Conservation (phyloP, 2,329 filamentous ascomycete genomes). For the Ascochyta viciae-villosae region DNA sequence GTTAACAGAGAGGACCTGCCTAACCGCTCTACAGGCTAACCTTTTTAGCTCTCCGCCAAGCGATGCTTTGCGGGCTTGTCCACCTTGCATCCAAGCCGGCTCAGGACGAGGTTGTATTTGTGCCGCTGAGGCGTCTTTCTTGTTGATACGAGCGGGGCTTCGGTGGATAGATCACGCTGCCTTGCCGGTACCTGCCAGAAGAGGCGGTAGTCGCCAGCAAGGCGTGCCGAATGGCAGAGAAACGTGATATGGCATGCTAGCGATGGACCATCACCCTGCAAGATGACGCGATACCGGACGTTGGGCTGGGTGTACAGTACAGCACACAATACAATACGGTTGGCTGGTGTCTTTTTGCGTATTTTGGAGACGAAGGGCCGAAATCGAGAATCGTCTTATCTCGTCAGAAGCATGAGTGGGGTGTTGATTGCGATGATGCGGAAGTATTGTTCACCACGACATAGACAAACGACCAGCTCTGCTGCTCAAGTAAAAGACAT, state of each 20-base stretch:
- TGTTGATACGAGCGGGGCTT: conserved; percentile 27
- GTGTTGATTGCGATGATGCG: too few relatives aligned
- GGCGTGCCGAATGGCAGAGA: conserved; percentile 12
- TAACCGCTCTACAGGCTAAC: conserved; percentile 12
- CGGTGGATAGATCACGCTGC: conserved; percentile 16
- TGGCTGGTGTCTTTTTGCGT: background rate
- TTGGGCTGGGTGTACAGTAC: background rate
- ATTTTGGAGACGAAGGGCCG: too few relatives aligned
- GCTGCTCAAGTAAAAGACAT: too few relatives aligned
- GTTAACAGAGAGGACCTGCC: conserved; percentile 21
- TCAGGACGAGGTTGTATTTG: conserved; percentile 22
- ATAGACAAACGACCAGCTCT: too few relatives aligned
- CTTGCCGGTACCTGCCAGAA: conserved; percentile 31
- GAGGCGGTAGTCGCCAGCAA: conserved; percentile 15
- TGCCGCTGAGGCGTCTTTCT: conserved; percentile 20
- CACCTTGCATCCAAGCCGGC: conserved; percentile 25
- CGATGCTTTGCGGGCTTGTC: conserved; percentile 27
- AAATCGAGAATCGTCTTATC: too few relatives aligned
- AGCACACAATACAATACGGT: background rate
- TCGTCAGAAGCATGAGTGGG: too few relatives aligned
- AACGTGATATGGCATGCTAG: conserved; percentile 16
- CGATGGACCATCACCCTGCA: conserved; percentile 13
- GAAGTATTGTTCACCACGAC: too few relatives aligned
- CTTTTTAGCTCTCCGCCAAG: conserved; percentile 30
- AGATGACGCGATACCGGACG: conserved; percentile 10